Evolutionary conservation across 2,329 filamentous ascomycete genomes (phyloP).

Genomic region (Calonectria pseudoreteaudii): DNA sequence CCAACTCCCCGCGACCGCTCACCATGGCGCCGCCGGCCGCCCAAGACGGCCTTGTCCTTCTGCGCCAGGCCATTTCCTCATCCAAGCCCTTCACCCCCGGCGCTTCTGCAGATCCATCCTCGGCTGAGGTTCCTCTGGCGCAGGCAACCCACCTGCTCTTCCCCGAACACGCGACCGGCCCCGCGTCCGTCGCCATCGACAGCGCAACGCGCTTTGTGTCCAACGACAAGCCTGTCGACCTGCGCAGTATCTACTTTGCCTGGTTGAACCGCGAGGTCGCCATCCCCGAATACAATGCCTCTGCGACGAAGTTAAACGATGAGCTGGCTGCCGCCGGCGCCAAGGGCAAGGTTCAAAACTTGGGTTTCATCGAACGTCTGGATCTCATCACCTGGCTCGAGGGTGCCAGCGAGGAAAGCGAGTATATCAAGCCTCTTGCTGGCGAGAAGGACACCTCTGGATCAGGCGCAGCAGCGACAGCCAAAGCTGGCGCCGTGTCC

Average conservation of each 20-base stretch:
- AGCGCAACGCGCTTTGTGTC: constrained; percentile 88
- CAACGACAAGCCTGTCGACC: constrained; percentile 79
- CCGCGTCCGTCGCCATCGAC: constrained; percentile 75
- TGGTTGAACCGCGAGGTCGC: constrained; percentile 93
- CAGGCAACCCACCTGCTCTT: constrained; percentile 85
- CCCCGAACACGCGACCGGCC: constrained; percentile 62
- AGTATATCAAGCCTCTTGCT: constrained; percentile 89
- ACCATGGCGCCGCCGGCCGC: constrained; percentile 68
- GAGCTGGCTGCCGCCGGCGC: constrained; percentile 73
- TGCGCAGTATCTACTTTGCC: constrained; percentile 95
- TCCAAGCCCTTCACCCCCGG: constrained; percentile 78
- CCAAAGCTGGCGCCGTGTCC: constrained; percentile 54
- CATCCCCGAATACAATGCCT: constrained; percentile 91
- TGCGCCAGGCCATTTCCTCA: constrained; percentile 85
- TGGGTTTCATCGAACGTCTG: constrained; percentile 90
- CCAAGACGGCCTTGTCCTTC: constrained; percentile 83
- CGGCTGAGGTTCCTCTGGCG: constrained; percentile 74
- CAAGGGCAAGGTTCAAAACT: constrained; percentile 80
- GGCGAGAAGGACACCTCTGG: constrained; percentile 66
- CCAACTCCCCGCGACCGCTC: constrained; percentile 23
- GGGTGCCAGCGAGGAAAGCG: constrained; percentile 88
- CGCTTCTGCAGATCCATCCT: constrained; percentile 73
- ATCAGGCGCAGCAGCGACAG: constrained; percentile 52
- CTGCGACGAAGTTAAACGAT: constrained; percentile 83
- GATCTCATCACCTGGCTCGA: constrained; percentile 95